Evolutionary conservation across 495 filamentous ascomycete species (phyloP), one percentile per base, ranked within the genome.

Genomic region (Penicillium alfredii): DNA sequence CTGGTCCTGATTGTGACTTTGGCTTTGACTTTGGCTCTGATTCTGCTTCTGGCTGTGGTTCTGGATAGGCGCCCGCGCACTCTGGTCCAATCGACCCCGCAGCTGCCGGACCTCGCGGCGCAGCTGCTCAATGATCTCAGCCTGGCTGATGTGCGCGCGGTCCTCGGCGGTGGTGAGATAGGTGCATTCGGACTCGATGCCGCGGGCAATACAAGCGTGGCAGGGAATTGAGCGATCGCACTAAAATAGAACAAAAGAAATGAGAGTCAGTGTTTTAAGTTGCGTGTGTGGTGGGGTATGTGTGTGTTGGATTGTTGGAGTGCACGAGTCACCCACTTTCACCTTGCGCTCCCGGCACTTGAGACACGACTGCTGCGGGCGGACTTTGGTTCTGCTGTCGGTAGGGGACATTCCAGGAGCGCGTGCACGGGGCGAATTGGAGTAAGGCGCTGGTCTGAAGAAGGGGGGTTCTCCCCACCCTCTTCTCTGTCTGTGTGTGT

Each of bases 321-420:
- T 13, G 2, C 23, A 7, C 23, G 5, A n/a, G 14, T 6, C 20
- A 10, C 26, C 19, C 45, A 61, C 57, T 49, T 58, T 61, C 10
- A 61, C 52, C 35, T 61, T 61, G 34, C 57, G 57, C 34, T 61
- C 57, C 25, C 57, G 51, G 34, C 57, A 61, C 37, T 51, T 51
- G 1, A 53, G 42, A 42, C 57, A 61, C 2, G 57, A 61, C 20
- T 61, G 57, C 22, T 58, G 57, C 1, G 57, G 57, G 12, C 57
- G 51, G 22, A 51, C 42, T 30, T 61, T 61, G 8, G 48, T 43
- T 19, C 45, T 61, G 0, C 35, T 19, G 11, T 55, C 53, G 17
- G 43, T 19, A 17, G 37, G 23, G 11, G 23, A 25, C 23, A 25
- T 25, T n/a, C n/a, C n/a, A n/a, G n/a, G n/a, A n/a, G n/a, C n/a